A percentile compares a stretch with the other conserved stretches of the same genome.
phyloP scores from a whole-genome alignment of 495 filamentous ascomycete species.

The Trichoderma erinaceum region DNA sequence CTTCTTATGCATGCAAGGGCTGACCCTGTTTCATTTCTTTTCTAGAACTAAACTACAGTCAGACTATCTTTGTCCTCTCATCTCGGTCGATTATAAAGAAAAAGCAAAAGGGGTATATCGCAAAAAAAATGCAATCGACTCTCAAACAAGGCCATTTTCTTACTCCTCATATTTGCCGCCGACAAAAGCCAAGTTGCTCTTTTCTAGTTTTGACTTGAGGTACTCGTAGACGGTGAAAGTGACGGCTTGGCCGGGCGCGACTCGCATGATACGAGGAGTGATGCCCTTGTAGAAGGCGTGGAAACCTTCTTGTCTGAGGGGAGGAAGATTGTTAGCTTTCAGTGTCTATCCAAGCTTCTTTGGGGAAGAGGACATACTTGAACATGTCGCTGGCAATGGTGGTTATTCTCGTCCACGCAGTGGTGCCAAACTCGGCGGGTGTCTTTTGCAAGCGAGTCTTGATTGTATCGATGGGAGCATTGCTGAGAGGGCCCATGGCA shows the following conservation, averaged over 20 bases:
- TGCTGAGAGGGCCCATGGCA: constrained; percentile 91
- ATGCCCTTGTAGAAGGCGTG: constrained; percentile 99
- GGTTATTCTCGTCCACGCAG: constrained; percentile 68
- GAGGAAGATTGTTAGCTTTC: constrained; percentile 11
- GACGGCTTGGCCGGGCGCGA: constrained; percentile 94
- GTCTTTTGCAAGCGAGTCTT: constrained; percentile 95
- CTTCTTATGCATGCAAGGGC: not conserved
- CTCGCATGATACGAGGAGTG: constrained; percentile 93
- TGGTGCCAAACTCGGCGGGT: constrained; percentile 72
- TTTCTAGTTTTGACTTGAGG: constrained; percentile 76
- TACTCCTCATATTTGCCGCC: constrained; percentile 74
- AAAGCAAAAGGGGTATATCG: not conserved
- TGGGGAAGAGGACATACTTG: constrained; percentile 45
- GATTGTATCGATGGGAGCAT: constrained; percentile 98
- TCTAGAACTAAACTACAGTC: constrained; percentile 5
- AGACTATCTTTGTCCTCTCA: not conserved
- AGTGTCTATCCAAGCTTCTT: constrained; percentile 1
- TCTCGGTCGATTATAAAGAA: not conserved
- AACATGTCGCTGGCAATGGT: constrained; percentile 87
- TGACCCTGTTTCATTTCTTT: not conserved
- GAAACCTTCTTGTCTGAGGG: constrained; percentile 68
- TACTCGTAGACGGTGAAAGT: constrained; percentile 97
- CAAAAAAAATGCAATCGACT: constrained; percentile 1
- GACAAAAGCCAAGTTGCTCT: constrained; percentile 57
- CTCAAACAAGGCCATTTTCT: constrained; percentile 15